Percentiles rank a stretch among this genome's conserved stretches.
Conservation (phyloP, 2,329 filamentous ascomycete species). For the Esteya vermicola region DNA sequence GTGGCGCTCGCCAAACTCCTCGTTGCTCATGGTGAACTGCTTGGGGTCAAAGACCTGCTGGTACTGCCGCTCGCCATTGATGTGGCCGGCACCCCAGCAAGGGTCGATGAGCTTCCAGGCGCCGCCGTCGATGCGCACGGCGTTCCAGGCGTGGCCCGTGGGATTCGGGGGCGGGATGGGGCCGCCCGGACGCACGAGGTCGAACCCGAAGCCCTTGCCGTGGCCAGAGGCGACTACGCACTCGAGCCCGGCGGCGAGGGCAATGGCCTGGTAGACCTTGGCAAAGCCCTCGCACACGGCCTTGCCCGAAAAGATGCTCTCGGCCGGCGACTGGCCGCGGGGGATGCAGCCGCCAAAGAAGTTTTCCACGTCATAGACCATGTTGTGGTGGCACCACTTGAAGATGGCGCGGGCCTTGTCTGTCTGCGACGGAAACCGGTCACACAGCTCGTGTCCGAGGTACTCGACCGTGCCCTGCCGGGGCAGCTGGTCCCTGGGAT, state of each 20-base stretch:
- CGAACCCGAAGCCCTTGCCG: constrained; percentile 74
- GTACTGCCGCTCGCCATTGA: constrained; percentile 45
- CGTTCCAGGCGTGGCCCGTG: constrained; percentile 80
- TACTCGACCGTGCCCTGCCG: constrained; percentile 50
- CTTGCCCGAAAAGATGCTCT: constrained; percentile 60
- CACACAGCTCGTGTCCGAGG: constrained; percentile 65
- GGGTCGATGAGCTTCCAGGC: constrained; percentile 84
- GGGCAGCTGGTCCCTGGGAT: constrained; percentile 59
- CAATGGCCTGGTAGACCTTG: constrained; percentile 64
- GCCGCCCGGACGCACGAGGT: constrained; percentile 45
- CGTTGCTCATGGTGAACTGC: constrained; percentile 50
- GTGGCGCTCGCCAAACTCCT: constrained; percentile 68
- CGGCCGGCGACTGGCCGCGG: constrained; percentile 47
- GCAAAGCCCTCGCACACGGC: constrained; percentile 92
- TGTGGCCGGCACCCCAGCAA: constrained; percentile 80
- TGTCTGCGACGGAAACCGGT: constrained; percentile 64
- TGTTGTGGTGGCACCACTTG: constrained; percentile 90
- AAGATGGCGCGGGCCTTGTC: constrained; percentile 92
- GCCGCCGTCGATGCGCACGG: constrained; percentile 71
- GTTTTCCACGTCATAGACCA: constrained; percentile 65
- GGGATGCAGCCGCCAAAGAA: constrained; percentile 64
- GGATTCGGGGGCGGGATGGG: constrained; percentile 48
- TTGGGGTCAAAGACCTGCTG: constrained; percentile 52
- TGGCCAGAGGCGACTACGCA: constrained; percentile 62
- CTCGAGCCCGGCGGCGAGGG: constrained; percentile 65